These are phyloP conservation scores for Davidsoniella australis DNA, from an alignment of 2,329 filamentous ascomycete species.

Conservation along the genomic window DNA sequence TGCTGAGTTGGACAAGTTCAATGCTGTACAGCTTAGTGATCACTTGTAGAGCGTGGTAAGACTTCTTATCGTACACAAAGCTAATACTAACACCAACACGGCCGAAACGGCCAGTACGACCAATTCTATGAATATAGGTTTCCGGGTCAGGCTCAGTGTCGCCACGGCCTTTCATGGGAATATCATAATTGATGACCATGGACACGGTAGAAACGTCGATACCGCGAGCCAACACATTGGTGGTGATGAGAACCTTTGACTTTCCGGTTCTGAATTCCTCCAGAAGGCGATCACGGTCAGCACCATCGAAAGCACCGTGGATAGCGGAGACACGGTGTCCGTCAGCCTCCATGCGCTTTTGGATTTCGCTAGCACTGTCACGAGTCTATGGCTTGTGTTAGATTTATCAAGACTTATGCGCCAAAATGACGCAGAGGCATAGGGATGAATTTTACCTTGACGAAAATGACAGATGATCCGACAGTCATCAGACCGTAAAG, in stretches of 20 bases:
- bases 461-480: slow-evolving; percentile 94
- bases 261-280: slow-evolving; percentile 71
- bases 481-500: slow-evolving; percentile 95
- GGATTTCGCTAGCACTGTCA: slow-evolving; percentile 69
- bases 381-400: slow-evolving; percentile 42
- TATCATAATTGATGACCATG: slow-evolving; percentile 96
- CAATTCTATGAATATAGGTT: slow-evolving; percentile 95
- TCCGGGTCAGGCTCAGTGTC: slow-evolving; percentile 79
- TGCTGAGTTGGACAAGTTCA: slow-evolving; percentile 64
- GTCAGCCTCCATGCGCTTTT: slow-evolving; percentile 69
- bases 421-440: neutral
- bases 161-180: slow-evolving; percentile 56
- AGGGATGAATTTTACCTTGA: slow-evolving; percentile 44
- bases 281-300: slow-evolving; percentile 67
- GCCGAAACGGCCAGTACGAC: slow-evolving; percentile 89
- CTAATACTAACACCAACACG: slow-evolving; percentile 91
- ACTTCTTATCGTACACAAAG: slow-evolving; percentile 75
- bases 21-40: slow-evolving; percentile 71
- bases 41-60: slow-evolving; percentile 60
- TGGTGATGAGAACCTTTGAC: slow-evolving; percentile 93
- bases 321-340: slow-evolving; percentile 84
- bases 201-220: slow-evolving; percentile 86
- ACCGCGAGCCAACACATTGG: slow-evolving; percentile 87
- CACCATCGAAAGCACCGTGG: slow-evolving; percentile 73
- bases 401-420: neutral